Conservation (phyloP, 345 rosid species). For the Acer yangbiense region DNA sequence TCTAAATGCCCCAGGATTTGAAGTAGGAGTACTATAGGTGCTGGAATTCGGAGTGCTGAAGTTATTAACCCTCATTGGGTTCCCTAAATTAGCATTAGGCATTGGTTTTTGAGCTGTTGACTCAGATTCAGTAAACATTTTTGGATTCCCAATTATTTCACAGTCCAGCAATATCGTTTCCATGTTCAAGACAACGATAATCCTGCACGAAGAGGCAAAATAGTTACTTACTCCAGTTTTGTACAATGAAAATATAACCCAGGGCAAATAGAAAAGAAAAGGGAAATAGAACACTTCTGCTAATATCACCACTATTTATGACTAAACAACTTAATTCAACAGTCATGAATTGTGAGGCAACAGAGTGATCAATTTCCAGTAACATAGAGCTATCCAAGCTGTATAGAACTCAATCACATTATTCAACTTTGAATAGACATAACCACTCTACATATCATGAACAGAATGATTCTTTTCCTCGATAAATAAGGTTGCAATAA, state of each 20-base stretch:
- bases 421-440: neutral
- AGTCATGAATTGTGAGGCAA: neutral
- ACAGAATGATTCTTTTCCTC: neutral
- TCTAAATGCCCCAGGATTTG: constrained; percentile 20
- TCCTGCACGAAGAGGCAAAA: constrained; percentile 42
- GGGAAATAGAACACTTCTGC: constrained; percentile 9
- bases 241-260: constrained; percentile 4
- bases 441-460: neutral
- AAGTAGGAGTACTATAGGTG: constrained; percentile 21
- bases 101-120: constrained; percentile 39
- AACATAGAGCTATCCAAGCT: neutral
- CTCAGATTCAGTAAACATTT: constrained; percentile 43
- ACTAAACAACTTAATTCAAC: constrained; percentile 1
- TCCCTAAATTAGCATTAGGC: constrained; percentile 34
- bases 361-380: constrained; percentile 1
- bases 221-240: constrained; percentile 6
- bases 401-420: neutral
- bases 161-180: constrained; percentile 72
- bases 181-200: constrained; percentile 80
- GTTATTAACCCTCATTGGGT: constrained; percentile 32
- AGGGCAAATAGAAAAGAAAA: constrained; percentile 8
- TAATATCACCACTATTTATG: neutral
- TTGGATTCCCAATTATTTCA: constrained; percentile 79
- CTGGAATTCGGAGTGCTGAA: constrained; percentile 43
- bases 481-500: neutral